These are phyloP conservation scores for Flaveria ramosissima DNA, from an alignment of 129 eudicot species.

Conservation along the genomic window DNA sequence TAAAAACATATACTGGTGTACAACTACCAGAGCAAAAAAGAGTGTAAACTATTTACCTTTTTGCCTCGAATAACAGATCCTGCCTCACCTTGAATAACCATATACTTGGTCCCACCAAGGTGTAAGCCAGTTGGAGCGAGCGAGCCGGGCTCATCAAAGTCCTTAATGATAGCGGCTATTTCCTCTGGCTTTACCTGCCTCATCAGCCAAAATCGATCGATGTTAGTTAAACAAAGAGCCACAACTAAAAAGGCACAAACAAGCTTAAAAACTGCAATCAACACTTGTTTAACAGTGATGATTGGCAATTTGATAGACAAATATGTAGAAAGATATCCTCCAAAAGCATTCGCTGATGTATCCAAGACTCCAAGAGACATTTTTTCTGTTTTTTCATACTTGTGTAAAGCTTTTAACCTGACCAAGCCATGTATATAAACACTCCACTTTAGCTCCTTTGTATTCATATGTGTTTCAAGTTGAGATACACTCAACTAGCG, in stretches of 20 bases:
- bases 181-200: conserved; percentile 81
- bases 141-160: conserved; percentile 74
- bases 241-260: neutral
- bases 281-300: neutral
- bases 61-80: conserved; percentile 87
- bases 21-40: neutral
- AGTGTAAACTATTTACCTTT: conserved; percentile 49
- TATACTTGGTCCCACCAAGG: conserved; percentile 83
- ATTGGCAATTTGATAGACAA: neutral
- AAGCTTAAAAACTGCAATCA: neutral
- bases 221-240: conserved; percentile 17
- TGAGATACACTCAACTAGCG: neutral
- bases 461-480: neutral
- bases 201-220: conserved; percentile 19
- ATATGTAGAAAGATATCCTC: neutral
- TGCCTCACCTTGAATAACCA: conserved; percentile 94
- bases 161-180: conserved; percentile 64
- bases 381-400: neutral
- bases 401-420: neutral
- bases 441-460: conserved; percentile 4
- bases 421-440: neutral
- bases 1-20: neutral
- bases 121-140: conserved; percentile 92
- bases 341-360: neutral
- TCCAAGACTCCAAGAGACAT: conserved; percentile 1